A percentile compares a stretch with the other conserved stretches of the same genome.
These are phyloP conservation scores for Lipomyces lipofer DNA, from an alignment of 805 yeast species.

Conservation along the genomic window DNA sequence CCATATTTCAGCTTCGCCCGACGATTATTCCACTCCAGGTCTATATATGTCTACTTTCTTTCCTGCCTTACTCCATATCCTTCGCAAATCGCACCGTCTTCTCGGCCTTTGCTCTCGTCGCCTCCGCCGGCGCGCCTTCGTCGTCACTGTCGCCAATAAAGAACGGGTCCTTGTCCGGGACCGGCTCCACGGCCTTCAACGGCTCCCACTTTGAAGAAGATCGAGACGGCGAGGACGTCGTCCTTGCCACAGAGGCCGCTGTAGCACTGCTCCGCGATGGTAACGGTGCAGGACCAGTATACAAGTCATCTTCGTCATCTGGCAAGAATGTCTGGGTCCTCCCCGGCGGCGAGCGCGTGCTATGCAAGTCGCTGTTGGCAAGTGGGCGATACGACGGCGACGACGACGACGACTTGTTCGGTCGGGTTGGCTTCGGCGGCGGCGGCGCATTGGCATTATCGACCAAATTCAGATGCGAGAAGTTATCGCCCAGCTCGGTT, in stretches of 20 bases:
- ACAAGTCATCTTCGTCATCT: slow-evolving; percentile 16
- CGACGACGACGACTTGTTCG: slow-evolving; percentile 33
- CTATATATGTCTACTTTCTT: slow-evolving; percentile 1
- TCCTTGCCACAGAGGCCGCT: background rate
- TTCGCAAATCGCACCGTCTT: slow-evolving; percentile 27
- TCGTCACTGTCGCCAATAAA: slow-evolving; percentile 55
- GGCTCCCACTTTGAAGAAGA: slow-evolving; percentile 47
- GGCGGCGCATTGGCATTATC: slow-evolving; percentile 39
- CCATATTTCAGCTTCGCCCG: too few species aligned
- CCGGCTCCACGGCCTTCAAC: slow-evolving; percentile 44
- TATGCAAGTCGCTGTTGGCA: slow-evolving; percentile 10
- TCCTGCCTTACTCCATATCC: slow-evolving; percentile 2
- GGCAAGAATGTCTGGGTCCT: slow-evolving; percentile 3
- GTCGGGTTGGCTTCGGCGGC: slow-evolving; percentile 41
- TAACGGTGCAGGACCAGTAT: slow-evolving; percentile 9
- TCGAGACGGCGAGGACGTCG: slow-evolving; percentile 1
- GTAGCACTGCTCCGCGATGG: background rate
- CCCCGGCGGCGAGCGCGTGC: background rate
- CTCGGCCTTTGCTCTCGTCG: too few species aligned
- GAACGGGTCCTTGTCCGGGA: slow-evolving; percentile 52
- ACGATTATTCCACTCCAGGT: too few species aligned
- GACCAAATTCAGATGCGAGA: slow-evolving; percentile 50
- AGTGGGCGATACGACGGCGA: slow-evolving; percentile 41
- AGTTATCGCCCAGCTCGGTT: slow-evolving; percentile 51
- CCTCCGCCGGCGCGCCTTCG: slow-evolving; percentile 32